These are phyloP conservation scores for Ascochyta fabae DNA, from an alignment of 2,329 filamentous ascomycete species.

Conservation along the genomic window DNA sequence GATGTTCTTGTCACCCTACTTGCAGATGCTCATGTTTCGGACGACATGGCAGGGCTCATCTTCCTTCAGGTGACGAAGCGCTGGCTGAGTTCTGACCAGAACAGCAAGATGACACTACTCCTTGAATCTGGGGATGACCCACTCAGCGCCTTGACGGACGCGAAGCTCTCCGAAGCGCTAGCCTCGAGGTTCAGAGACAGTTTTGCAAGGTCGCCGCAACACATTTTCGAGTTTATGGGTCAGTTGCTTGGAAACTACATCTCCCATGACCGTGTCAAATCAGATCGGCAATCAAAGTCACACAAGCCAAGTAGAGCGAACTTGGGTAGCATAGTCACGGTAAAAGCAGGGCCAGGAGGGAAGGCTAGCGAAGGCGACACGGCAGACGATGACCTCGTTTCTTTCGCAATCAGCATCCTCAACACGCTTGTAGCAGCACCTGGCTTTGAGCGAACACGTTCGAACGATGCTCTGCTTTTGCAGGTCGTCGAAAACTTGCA, in stretches of 20 bases:
- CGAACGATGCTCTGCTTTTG: conserved; percentile 23
- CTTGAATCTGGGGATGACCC: conserved; percentile 51
- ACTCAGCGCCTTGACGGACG: conserved; percentile 60
- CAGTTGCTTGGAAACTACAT: conserved; percentile 60
- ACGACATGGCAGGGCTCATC: conserved; percentile 63
- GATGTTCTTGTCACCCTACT: conserved; percentile 47
- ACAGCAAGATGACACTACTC: conserved; percentile 24
- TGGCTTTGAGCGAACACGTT: conserved; percentile 41
- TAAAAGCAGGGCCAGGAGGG: not conserved
- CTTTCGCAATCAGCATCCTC: conserved; percentile 51
- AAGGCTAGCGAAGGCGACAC: conserved; percentile 12
- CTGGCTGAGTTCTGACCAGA: conserved; percentile 57
- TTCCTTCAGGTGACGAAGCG: conserved; percentile 66
- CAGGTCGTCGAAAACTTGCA: conserved; percentile 26
- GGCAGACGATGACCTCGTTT: conserved; percentile 47
- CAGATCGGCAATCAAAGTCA: conserved; percentile 33
- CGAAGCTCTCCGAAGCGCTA: conserved; percentile 69
- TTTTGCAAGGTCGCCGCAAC: conserved; percentile 67
- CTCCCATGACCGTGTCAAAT: conserved; percentile 55
- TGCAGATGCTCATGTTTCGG: conserved; percentile 57
- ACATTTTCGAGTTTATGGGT: conserved; percentile 68
- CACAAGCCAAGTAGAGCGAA: conserved; percentile 34
- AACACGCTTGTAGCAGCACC: conserved; percentile 45
- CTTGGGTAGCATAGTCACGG: conserved; percentile 32
- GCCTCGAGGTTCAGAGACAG: conserved; percentile 68